Percentiles rank a stretch among this genome's conserved stretches.
Evolutionary conservation across 495 filamentous ascomycete species (phyloP).

Genomic region (Tuber brumale): DNA sequence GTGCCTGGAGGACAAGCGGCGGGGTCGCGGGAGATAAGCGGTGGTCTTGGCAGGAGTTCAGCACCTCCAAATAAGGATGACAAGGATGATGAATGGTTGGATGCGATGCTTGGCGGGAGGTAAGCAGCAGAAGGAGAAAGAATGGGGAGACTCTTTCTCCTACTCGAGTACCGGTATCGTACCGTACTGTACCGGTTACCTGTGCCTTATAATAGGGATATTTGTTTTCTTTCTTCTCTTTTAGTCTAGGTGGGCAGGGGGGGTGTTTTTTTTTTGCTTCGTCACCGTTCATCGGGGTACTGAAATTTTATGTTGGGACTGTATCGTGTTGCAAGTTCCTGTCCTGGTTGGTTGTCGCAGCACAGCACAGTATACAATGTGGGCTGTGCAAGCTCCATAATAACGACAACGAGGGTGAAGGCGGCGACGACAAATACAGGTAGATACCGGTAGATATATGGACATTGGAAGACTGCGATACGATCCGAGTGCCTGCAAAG

Average conservation of each 20-base stretch:
- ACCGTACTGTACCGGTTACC: not conserved
- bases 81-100: constrained; percentile 37
- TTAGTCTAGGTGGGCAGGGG: not conserved
- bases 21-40: constrained; percentile 31
- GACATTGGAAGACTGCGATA: not conserved
- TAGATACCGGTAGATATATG: not conserved
- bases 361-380: not conserved
- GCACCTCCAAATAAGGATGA: constrained; percentile 23
- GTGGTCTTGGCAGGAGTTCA: constrained; percentile 32
- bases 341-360: not conserved
- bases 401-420: not conserved
- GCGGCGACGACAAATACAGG: not conserved
- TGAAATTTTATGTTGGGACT: not conserved
- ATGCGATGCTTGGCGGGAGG: constrained; percentile 36
- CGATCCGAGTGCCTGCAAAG: not conserved
- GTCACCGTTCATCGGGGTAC: not conserved
- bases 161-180: not conserved
- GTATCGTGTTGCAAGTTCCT: not conserved
- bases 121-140: not conserved
- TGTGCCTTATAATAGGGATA: not conserved
- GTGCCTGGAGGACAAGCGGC: constrained; percentile 14
- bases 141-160: not conserved
- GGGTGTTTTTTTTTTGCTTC: not conserved
- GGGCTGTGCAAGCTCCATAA: not conserved
- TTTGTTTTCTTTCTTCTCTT: not conserved